These are phyloP conservation scores for Firmiana major DNA, from an alignment of 345 rosid genomes.

Conservation along the genomic window DNA sequence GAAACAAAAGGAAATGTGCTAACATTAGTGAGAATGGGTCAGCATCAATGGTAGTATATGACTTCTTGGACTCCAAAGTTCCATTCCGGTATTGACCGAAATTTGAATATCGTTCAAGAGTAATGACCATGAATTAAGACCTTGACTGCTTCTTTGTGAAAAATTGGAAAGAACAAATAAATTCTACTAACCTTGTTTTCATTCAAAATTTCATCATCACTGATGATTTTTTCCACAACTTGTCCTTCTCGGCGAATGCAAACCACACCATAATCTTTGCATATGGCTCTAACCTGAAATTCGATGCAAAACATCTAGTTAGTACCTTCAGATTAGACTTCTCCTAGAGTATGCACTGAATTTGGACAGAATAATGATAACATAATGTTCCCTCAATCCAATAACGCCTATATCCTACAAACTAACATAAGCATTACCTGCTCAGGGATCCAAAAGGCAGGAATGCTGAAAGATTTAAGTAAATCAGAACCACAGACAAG, in stretches of 20 bases:
- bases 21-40: no score
- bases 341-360: not conserved
- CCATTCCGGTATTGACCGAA: not conserved
- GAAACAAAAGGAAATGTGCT: not conserved
- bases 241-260: constrained; percentile 88
- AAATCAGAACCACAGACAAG: constrained; percentile 94
- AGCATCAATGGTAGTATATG: no score
- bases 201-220: constrained; percentile 43
- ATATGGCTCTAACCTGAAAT: constrained; percentile 57
- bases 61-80: not conserved
- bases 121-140: not conserved
- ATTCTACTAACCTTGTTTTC: constrained; percentile 40
- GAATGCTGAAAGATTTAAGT: constrained; percentile 66
- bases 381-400: not conserved
- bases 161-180: not conserved
- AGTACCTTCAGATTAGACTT: not conserved
- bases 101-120: not conserved
- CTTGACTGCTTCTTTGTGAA: not conserved
- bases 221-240: constrained; percentile 57
- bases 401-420: not conserved
- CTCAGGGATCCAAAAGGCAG: constrained; percentile 80
- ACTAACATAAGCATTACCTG: constrained; percentile 47
- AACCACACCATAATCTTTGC: constrained; percentile 71
- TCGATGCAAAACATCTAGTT: not conserved
- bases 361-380: not conserved